Evolutionary conservation across 2,329 filamentous ascomycete species (phyloP), one percentile per base, ranked within the genome.

Genomic region (Aureobasidium sp.): DNA sequence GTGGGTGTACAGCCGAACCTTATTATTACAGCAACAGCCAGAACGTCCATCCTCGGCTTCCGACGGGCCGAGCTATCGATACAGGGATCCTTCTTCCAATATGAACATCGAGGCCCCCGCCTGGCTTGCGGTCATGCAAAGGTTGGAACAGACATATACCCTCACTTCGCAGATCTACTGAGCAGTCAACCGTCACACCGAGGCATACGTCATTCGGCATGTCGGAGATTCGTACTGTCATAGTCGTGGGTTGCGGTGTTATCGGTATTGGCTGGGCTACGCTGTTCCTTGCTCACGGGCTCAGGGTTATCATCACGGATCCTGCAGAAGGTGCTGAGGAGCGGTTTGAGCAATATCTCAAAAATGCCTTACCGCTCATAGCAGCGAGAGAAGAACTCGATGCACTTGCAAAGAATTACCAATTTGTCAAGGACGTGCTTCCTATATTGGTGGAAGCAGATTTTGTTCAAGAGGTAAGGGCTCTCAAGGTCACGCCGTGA

Each of bases 211-310:
- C 16, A 21, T 44, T 16, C 8, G 5, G 6, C 29, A 48, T 48
- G 45, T 34, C 45, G 10, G 11, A 21, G 3, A 48, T 34, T 5
- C 45, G 16, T 8, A 69, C 66, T 8, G 65, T 72, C 25, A 67
- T 66, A 47, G 67, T 76, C 5, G 70, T 76, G 42, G 75, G 74
- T 7, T 71, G 68, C 32, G 74, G 75, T 6, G 68, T 72, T 14
- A 77, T 77, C 13, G 75, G 75, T 14, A 71, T 74, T 25, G 74
- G 71, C 10, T 79, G 77, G 76, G 72, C 75, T 2, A 73, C 72
- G 10, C 67, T 77, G 0, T 76, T 76, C 55, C 68, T 76, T 0
- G 68, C 74, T 3, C 69, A 71, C 48, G 74, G 74, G 16, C 64
- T 73, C n/a, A 66, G 67, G 25, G 76, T 78, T 16, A 68, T 74